These are phyloP conservation scores for Fallopia convolvulus DNA, from an alignment of 148 eudicot species.

Conservation along the genomic window DNA sequence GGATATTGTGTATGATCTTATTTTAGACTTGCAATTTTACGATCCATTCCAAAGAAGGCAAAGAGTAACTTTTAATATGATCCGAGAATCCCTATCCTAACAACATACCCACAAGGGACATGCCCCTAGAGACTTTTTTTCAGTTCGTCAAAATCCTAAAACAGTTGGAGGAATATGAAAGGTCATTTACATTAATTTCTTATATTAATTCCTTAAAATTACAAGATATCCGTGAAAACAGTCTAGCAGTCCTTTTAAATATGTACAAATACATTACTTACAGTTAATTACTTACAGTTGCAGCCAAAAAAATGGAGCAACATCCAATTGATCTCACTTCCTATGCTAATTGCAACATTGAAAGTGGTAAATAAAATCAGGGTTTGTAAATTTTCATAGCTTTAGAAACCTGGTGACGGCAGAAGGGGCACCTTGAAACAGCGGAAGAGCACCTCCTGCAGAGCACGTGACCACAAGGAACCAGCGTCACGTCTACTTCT, in stretches of 20 bases:
- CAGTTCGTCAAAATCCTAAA: no score
- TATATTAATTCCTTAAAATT: no score
- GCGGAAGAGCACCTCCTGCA: constrained; percentile 94
- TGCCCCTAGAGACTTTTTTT: no score
- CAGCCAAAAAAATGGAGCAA: not conserved
- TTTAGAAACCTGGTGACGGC: constrained; percentile 82
- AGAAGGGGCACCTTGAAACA: constrained; percentile 92
- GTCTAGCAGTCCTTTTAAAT: not conserved
- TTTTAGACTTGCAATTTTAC: no score
- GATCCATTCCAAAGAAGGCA: no score
- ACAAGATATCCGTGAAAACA: no score
- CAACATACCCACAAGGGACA: no score
- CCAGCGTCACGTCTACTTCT: constrained; percentile 70
- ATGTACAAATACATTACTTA: not conserved
- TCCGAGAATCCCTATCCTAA: no score
- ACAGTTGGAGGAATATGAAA: no score
- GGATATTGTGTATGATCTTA: no score
- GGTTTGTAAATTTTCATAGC: constrained; percentile 82
- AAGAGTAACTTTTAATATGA: no score
- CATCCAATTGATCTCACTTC: not conserved
- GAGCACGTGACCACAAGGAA: constrained; percentile 95
- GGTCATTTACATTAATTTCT: no score
- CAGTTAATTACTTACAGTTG: not conserved
- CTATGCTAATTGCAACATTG: not conserved
- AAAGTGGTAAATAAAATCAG: constrained; percentile 14